phyloP scores from a whole-genome alignment of 129 eudicot species.

The Centaurea solstitialis region DNA sequence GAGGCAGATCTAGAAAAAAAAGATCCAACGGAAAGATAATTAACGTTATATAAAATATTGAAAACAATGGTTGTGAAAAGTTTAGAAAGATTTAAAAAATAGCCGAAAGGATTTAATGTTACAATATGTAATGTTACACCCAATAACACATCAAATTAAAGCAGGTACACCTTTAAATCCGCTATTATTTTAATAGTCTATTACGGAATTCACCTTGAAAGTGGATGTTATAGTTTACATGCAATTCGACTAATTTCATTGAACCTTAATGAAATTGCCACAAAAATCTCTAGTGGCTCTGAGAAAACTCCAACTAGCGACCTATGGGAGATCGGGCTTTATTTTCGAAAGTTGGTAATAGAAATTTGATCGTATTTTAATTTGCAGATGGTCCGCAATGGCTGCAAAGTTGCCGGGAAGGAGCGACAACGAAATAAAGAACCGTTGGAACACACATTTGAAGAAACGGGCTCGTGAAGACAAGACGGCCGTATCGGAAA shows the following conservation, averaged over 20 bases:
- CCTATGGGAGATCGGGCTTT: neutral
- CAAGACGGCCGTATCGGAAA: neutral
- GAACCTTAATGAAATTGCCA: neutral
- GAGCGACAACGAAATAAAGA: slow-evolving; percentile 35
- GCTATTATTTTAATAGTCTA: too few relatives aligned
- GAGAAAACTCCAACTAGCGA: neutral
- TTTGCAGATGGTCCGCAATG: slow-evolving; percentile 29
- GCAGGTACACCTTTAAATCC: too few relatives aligned
- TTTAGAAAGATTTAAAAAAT: neutral
- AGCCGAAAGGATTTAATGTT: neutral
- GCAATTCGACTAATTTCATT: neutral
- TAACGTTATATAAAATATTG: neutral
- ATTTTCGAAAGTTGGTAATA: neutral
- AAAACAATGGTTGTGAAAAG: too few relatives aligned
- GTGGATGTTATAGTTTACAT: too few relatives aligned
- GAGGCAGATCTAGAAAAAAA: neutral
- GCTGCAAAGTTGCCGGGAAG: slow-evolving; percentile 30
- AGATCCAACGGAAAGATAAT: neutral
- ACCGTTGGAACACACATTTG: slow-evolving; percentile 31
- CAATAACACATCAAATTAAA: too few relatives aligned
- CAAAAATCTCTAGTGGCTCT: neutral
- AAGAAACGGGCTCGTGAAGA: slow-evolving; percentile 14
- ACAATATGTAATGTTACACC: neutral
- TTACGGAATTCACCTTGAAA: too few relatives aligned
- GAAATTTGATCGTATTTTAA: neutral